phyloP scores from a whole-genome alignment of 768 basidiomycete species.

The Boletus edulis region DNA sequence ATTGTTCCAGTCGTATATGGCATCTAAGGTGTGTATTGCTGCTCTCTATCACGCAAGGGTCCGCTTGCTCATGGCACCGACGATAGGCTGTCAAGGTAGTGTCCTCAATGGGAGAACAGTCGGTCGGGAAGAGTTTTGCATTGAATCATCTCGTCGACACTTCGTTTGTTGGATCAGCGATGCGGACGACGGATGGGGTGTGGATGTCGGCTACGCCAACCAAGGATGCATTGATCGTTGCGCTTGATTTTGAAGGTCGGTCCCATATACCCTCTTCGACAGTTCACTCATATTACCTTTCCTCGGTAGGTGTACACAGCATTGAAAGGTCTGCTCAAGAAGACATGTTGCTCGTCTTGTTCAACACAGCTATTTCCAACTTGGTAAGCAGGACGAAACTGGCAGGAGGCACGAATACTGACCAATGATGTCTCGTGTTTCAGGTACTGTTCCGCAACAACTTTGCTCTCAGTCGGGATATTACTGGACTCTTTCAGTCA shows the following conservation, averaged over 20 bases:
- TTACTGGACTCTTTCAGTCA: conserved; percentile 61
- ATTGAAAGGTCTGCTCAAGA: conserved; percentile 64
- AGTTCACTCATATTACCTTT: background rate
- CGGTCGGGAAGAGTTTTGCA: conserved; percentile 59
- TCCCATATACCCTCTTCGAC: background rate
- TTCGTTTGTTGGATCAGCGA: conserved; percentile 63
- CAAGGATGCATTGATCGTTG: conserved; percentile 49
- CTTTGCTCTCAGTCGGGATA: conserved; percentile 59
- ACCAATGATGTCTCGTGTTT: no score
- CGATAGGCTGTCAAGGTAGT: conserved; percentile 59
- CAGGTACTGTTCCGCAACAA: conserved; percentile 67
- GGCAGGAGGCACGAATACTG: background rate
- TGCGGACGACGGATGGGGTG: conserved; percentile 64
- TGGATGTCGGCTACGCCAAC: conserved; percentile 70
- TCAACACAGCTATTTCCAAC: conserved; percentile 66
- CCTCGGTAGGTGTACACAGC: conserved; percentile 49
- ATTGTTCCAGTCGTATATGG: conserved; percentile 61
- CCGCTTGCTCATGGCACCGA: background rate
- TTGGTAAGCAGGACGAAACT: conserved; percentile 35
- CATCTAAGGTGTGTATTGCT: conserved; percentile 41
- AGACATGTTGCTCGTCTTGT: conserved; percentile 59
- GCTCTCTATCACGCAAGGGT: rapidly evolving
- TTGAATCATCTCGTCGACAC: conserved; percentile 63
- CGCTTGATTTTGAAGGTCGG: conserved; percentile 63
- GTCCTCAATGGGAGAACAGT: conserved; percentile 69